phyloP scores from a whole-genome alignment of 2,329 filamentous ascomycete species.

The Exutisphaerella laricina region DNA sequence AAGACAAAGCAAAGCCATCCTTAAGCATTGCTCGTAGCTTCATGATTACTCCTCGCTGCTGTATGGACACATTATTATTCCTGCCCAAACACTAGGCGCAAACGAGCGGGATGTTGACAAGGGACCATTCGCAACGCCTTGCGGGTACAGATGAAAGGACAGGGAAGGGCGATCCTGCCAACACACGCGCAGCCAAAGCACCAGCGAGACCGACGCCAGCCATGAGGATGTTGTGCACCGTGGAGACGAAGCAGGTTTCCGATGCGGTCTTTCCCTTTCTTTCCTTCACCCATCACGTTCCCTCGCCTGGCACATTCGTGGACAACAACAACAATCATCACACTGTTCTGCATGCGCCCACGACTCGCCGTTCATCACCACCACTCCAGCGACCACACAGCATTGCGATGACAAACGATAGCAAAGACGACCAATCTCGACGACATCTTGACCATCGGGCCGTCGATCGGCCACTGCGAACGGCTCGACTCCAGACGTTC shows the following conservation, averaged over 20 bases:
- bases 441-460: not conserved
- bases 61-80: not conserved
- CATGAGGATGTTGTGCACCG: not conserved
- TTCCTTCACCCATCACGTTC: not conserved
- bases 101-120: not conserved
- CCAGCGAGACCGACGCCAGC: not conserved
- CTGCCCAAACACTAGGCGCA: not conserved
- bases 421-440: too few species aligned
- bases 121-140: not conserved
- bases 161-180: not conserved
- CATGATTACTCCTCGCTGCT: not conserved
- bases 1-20: not conserved
- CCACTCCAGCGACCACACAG: not conserved
- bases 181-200: not conserved
- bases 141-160: not conserved
- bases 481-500: not conserved
- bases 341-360: not conserved
- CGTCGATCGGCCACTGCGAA: not conserved
- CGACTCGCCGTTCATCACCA: not conserved
- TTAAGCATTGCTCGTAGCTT: not conserved
- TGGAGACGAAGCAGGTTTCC: not conserved
- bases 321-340: too few species aligned
- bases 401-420: too few species aligned
- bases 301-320: too few species aligned
- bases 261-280: not conserved